phyloP scores from a whole-genome alignment of 2,329 filamentous ascomycete genomes.

The Venturia oleaginea region DNA sequence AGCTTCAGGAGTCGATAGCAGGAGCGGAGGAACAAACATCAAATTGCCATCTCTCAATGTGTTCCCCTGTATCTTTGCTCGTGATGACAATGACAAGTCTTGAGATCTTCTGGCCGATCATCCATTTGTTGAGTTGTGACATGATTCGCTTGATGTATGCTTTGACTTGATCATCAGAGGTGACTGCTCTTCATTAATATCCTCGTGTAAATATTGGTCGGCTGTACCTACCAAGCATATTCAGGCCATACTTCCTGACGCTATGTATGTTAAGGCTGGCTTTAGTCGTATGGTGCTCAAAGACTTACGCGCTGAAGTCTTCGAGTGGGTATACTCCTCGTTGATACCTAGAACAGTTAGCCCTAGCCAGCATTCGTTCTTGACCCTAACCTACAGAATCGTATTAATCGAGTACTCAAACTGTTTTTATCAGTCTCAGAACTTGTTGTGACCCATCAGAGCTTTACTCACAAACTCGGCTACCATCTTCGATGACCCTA shows the following conservation, averaged over 20 bases:
- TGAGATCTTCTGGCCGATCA: conserved; percentile 92
- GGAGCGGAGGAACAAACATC: conserved; percentile 49
- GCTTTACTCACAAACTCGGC: conserved; percentile 74
- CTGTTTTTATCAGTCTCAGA: conserved; percentile 31
- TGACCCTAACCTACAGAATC: conserved; percentile 57
- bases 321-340: conserved; percentile 78
- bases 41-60: conserved; percentile 97
- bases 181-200: conserved; percentile 47
- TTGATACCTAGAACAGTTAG: conserved; percentile 54
- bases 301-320: conserved; percentile 78
- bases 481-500: conserved; percentile 72
- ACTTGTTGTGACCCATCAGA: background rate
- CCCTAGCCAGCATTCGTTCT: background rate
- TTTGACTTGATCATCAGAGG: conserved; percentile 94
- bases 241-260: conserved; percentile 98
- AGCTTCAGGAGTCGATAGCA: background rate
- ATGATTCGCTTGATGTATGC: conserved; percentile 99
- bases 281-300: background rate
- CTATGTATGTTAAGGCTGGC: conserved; percentile 29
- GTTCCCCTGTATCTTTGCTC: conserved; percentile 91
- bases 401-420: conserved; percentile 99
- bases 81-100: conserved; percentile 96
- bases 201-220: conserved; percentile 8
- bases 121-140: conserved; percentile 95
- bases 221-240: conserved; percentile 66